Percentiles rank a stretch among this genome's conserved stretches.
These are phyloP conservation scores for Phellopilus nigrolimitatus DNA, from an alignment of 1,284 basidiomycete genomes.

Conservation along the genomic window DNA sequence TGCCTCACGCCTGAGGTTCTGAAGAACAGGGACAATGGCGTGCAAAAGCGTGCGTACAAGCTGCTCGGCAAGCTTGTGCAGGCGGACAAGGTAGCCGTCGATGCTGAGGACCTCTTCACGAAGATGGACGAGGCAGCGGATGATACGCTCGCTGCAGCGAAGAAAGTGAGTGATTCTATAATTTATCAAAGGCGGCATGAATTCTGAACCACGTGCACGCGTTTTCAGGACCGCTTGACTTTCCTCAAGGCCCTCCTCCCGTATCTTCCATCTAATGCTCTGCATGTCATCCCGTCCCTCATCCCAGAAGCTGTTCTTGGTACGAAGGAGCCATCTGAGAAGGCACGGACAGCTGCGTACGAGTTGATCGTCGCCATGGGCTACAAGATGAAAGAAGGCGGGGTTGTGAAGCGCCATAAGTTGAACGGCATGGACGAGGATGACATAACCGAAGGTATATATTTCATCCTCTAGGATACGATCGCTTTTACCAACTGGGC, in stretches of 20 bases:
- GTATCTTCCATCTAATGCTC: conserved; percentile 60
- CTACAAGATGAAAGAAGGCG: conserved; percentile 86
- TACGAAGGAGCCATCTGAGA: conserved; percentile 96
- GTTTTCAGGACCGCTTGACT: conserved; percentile 73
- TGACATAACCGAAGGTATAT: conserved; percentile 48
- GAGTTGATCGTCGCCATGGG: conserved; percentile 92
- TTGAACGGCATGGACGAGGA: conserved; percentile 82
- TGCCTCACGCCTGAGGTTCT: conserved; percentile 59
- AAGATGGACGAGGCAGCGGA: conserved; percentile 61
- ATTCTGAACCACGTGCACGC: no score
- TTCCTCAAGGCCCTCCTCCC: conserved; percentile 75
- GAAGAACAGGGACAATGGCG: conserved; percentile 72
- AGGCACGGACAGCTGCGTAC: conserved; percentile 85
- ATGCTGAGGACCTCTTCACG: conserved; percentile 57
- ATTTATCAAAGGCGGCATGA: conserved; percentile 2
- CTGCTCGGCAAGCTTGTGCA: conserved; percentile 74
- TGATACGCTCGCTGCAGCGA: conserved; percentile 78
- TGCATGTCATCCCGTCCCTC: conserved; percentile 85
- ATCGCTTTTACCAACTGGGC: background rate
- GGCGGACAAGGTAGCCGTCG: conserved; percentile 49
- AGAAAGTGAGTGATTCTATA: conserved; percentile 52
- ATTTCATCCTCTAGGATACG: background rate
- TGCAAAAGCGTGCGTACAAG: conserved; percentile 96
- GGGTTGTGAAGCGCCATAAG: conserved; percentile 73
- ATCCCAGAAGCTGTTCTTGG: conserved; percentile 97